These are phyloP conservation scores for Podila horticola DNA, from an alignment of 192 early-diverging fungal genomes.

Conservation along the genomic window DNA sequence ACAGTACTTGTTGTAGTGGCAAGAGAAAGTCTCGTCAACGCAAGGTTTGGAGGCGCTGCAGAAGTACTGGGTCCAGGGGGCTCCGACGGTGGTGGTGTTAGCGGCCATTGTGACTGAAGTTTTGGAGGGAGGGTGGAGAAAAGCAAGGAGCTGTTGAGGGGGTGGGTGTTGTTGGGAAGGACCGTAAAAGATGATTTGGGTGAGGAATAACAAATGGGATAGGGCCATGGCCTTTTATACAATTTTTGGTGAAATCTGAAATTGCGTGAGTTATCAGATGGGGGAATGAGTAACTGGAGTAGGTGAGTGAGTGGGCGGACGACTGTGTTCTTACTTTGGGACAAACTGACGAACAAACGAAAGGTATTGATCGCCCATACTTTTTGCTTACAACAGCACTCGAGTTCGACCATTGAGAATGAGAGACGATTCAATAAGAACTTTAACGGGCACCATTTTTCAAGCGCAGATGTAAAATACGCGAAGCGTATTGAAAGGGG, in stretches of 20 bases:
- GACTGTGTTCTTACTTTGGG: not conserved
- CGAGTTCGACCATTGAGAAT: not conserved
- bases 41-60: constrained; percentile 18
- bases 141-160: not conserved
- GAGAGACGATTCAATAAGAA: not conserved
- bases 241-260: not conserved
- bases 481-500: no score
- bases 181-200: constrained; percentile 4
- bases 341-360: not conserved
- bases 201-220: not conserved
- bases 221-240: not conserved
- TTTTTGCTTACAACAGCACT: not conserved
- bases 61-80: constrained; percentile 41
- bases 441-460: no score
- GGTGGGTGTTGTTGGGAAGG: not conserved
- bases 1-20: constrained; percentile 38
- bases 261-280: not conserved
- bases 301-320: not conserved
- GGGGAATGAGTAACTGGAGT: not conserved
- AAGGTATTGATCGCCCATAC: not conserved
- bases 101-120: not conserved
- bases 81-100: not conserved
- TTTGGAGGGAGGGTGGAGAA: not conserved
- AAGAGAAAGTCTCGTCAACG: constrained; percentile 5
- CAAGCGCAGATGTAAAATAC: no score